Base-by-base conservation (phyloP, 1,139 yeast species). In the Taphrina communis region DNA sequence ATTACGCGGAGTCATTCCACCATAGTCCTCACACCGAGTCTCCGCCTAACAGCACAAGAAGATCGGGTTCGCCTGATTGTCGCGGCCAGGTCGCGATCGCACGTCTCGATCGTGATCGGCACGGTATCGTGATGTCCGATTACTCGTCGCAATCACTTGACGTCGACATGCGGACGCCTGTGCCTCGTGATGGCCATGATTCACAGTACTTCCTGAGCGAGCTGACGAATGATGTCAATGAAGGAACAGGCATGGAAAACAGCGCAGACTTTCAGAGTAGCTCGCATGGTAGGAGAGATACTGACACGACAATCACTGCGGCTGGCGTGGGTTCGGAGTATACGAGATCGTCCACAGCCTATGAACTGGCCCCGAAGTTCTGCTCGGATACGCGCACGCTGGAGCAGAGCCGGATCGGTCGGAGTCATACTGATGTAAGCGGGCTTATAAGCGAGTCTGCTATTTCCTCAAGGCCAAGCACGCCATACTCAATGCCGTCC, bases 401-500 rank as follows among this genome's bases (percentile, higher is more conserved):
- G 9, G 42, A 53, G 25, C 14, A 42, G 35, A 12, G 11, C 42
- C 35, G 58, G 21, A 53, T 25, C 12, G 14, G 36, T 17, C 41
- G 42, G 41, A 53, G 42, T 35, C 58, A n/a, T 12, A 38, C 42
- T 1, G 44, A 35, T 12, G 36, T 38, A 31, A 31, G 21, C 42
- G 44, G 17, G 1, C 42, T 53, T 9, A 12, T 9, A 1, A 36
- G 58, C 62, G 62, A 58, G 21, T 58, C 62, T 11, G 62, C 62
- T 1, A 17, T 58, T 12, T 58, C 62, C 39, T 58, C 62, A 6
- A 42, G 51, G 14, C 42, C 62, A 25, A 53, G 62, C 25, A 53
- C 59, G 38, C 61, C 67, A 12, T 21, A 44, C n/a, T 63, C 67
- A 8, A 51, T 59, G 14, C 60, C 53, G 12, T 52, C 55, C 3